Evolutionary conservation across 805 yeast species (phyloP).

Genomic region (Millerozyma miso): DNA sequence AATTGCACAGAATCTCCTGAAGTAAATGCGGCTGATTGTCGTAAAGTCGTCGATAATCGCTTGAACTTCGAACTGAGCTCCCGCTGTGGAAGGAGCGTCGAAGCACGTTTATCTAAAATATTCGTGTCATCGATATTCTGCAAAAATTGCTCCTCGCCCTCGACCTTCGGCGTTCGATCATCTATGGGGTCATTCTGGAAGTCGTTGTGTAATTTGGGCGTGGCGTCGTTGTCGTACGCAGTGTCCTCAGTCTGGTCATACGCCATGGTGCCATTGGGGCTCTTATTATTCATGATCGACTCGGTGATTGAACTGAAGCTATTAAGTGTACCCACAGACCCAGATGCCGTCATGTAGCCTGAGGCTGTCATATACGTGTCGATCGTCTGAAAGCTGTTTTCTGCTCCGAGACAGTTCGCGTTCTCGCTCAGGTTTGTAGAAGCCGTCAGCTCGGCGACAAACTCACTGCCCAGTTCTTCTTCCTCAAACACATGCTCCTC

Average conservation of each 20-base stretch:
- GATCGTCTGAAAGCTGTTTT: conserved; percentile 18
- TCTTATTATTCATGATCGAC: conserved; percentile 22
- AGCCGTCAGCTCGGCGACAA: too few species aligned
- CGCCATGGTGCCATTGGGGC: conserved; percentile 5
- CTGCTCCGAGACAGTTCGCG: not conserved
- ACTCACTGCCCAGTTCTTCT: too few species aligned
- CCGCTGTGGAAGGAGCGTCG: conserved; percentile 25
- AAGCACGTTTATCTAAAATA: not conserved
- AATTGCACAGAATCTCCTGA: conserved; percentile 40
- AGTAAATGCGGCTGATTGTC: conserved; percentile 21
- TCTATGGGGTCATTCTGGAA: conserved; percentile 13
- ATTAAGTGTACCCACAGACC: conserved; percentile 7
- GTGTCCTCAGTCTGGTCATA: conserved; percentile 1
- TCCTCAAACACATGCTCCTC: conserved; percentile 16
- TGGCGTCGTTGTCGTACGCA: conserved; percentile 18
- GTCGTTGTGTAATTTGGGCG: conserved; percentile 18
- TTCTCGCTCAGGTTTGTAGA: too few species aligned
- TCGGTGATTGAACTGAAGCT: conserved; percentile 33
- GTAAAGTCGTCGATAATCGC: conserved; percentile 34
- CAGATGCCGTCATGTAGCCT: not conserved
- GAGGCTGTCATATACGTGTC: conserved; percentile 24
- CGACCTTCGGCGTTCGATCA: conserved; percentile 28
- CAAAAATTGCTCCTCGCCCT: conserved; percentile 2
- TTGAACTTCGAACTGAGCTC: conserved; percentile 33
- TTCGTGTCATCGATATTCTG: conserved; percentile 3